Evolutionary conservation across 805 yeast genomes (phyloP).

Genomic region (Metschnikowia noctiluminum): DNA sequence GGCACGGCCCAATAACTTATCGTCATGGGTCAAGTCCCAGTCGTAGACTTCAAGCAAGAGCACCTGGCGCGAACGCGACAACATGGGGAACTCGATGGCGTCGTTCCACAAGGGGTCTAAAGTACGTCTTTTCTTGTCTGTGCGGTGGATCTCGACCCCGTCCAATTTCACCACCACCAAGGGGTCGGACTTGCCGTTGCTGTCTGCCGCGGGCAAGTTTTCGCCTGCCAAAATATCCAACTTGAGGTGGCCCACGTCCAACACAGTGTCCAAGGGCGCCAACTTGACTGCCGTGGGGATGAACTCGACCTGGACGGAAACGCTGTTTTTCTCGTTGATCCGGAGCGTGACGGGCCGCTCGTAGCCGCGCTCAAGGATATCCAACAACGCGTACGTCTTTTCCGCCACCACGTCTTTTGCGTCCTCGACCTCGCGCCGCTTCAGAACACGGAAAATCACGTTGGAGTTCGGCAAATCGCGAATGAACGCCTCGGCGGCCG

Average conservation of each 20-base stretch:
- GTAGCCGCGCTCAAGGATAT: constrained; percentile 50
- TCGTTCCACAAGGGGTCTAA: constrained; percentile 80
- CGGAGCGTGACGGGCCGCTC: constrained; percentile 44
- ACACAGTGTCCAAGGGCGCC: constrained; percentile 56
- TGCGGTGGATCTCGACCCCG: constrained; percentile 52
- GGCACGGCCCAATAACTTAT: constrained; percentile 56
- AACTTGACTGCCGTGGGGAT: constrained; percentile 55
- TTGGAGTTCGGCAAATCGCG: constrained; percentile 68
- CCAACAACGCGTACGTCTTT: constrained; percentile 46
- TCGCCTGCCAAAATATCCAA: constrained; percentile 57
- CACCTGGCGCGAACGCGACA: constrained; percentile 56
- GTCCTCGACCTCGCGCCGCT: constrained; percentile 44
- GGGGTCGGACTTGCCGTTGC: constrained; percentile 79
- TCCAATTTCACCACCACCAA: constrained; percentile 51
- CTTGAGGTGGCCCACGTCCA: constrained; percentile 64
- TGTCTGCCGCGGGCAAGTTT: constrained; percentile 55
- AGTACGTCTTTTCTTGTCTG: constrained; percentile 61
- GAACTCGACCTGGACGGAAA: constrained; percentile 54
- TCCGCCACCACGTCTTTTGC: constrained; percentile 52
- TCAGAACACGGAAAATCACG: constrained; percentile 54
- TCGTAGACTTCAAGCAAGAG: constrained; percentile 55
- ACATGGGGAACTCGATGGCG: constrained; percentile 51
- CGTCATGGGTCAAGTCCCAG: constrained; percentile 77
- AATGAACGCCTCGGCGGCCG: constrained; percentile 58
- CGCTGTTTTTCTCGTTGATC: constrained; percentile 35